Evolutionary conservation across 108 stramenopile genomes (phyloP), one percentile per base, ranked within the genome.

Genomic region (Stephanodiscus minutulus): DNA sequence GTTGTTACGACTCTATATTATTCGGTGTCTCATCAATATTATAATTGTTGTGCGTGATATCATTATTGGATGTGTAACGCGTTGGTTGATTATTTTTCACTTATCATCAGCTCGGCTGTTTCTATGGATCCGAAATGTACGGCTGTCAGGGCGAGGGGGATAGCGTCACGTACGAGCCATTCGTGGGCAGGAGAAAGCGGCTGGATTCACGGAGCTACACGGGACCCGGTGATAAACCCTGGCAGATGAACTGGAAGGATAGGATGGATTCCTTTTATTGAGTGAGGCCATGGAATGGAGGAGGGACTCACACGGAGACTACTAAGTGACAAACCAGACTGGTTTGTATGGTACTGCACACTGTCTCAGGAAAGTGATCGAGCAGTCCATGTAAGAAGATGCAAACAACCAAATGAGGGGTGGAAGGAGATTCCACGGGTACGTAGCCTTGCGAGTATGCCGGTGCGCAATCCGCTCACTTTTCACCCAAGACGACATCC

Each of bases 171-270:
- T 86, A 84, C 66, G 83, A 83, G 35, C 85, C 85, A 0, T 86
- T 82, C 68, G 73, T 84, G 10, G 85, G 85, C 22, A 58, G 85
- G 56, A 76, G 85, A 50, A 86, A 86, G 47, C 13, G 58, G 31
- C 31, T 70, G 39, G 66, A 59, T 27, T 49, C 36, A 24, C 63
- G 85, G 24, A 61, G 17, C 21, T 64, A 78, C 72, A 82, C 64
- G 5, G 83, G 80, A 72, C 66, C 60, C 0, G 7, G 52, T 29
- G 73, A 52, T 5, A 70, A 64, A 53, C 67, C 79, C 5, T 80
- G 71, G 65, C 66, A 80, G 50, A 54, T 65, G 52, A 55, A 17
- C 18, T 33, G 29, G 64, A 50, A 18, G 17, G 43, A 15, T 44
- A 1, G 15, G 43, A 44, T 44, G 43, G 43, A 44, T 13, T 12